Percentiles rank a stretch among this genome's conserved stretches.
Conservation (phyloP, 1,139 yeast species). For the Diutina siamensis region DNA sequence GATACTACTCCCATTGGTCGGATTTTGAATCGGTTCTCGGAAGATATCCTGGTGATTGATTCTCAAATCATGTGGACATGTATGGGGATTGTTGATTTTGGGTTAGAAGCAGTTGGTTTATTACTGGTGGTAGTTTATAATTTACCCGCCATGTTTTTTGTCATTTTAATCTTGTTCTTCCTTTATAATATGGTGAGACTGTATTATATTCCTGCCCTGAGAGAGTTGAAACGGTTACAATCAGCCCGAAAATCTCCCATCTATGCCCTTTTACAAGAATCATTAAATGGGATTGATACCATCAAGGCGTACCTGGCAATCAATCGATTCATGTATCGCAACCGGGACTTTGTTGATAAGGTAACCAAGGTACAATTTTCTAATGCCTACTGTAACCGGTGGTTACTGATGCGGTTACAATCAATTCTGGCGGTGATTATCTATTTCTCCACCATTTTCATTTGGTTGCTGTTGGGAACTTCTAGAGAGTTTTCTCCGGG, state of each 20-base stretch:
- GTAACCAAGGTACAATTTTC: slow-evolving; percentile 15
- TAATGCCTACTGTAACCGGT: slow-evolving; percentile 20
- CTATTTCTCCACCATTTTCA: slow-evolving; percentile 18
- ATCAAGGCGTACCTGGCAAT: slow-evolving; percentile 21
- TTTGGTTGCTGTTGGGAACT: slow-evolving; percentile 13
- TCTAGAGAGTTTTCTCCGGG: slow-evolving; percentile 17
- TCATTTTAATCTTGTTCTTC: slow-evolving; percentile 14
- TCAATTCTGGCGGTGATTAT: slow-evolving; percentile 23
- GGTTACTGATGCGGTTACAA: slow-evolving; percentile 30
- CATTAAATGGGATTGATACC: slow-evolving; percentile 27
- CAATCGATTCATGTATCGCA: slow-evolving; percentile 17
- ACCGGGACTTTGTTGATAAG: slow-evolving; percentile 14
- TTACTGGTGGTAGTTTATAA: slow-evolving; percentile 20
- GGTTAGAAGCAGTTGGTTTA: slow-evolving; percentile 15
- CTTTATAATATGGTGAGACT: slow-evolving; percentile 21
- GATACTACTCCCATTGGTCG: slow-evolving; percentile 35
- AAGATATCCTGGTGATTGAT: slow-evolving; percentile 26
- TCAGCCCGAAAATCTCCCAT: slow-evolving; percentile 24
- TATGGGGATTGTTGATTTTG: slow-evolving; percentile 15
- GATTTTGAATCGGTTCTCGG: slow-evolving; percentile 28
- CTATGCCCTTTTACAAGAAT: slow-evolving; percentile 27
- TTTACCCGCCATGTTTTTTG: slow-evolving; percentile 23
- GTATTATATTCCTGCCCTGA: slow-evolving; percentile 23
- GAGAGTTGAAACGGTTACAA: slow-evolving; percentile 25
- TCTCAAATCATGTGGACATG: slow-evolving; percentile 22